These are phyloP conservation scores for Rhizopus stolonifer DNA, from an alignment of 371 early-diverging fungal genomes.

Conservation along the genomic window DNA sequence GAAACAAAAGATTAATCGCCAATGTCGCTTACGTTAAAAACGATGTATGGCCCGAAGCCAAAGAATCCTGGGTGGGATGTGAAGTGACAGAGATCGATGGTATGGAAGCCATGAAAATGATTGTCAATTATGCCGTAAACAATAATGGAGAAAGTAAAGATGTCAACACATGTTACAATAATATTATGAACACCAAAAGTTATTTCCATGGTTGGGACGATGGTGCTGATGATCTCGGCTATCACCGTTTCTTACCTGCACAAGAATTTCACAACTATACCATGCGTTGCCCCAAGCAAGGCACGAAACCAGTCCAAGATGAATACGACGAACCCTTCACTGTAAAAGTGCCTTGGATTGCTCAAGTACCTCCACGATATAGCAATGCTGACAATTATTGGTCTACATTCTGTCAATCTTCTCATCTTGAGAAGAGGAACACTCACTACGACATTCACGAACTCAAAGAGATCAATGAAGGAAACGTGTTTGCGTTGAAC, in stretches of 20 bases:
- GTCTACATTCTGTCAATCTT: constrained; percentile 41
- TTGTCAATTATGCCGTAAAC: constrained; percentile 54
- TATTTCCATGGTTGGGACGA: constrained; percentile 59
- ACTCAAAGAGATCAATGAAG: constrained; percentile 37
- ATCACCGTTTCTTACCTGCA: constrained; percentile 54
- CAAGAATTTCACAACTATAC: constrained; percentile 50
- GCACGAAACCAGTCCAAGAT: constrained; percentile 38
- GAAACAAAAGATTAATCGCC: constrained; percentile 37
- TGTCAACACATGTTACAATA: constrained; percentile 51
- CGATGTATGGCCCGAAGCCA: constrained; percentile 51
- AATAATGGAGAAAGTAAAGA: constrained; percentile 57
- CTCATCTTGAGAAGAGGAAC: constrained; percentile 23
- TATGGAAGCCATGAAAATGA: constrained; percentile 47
- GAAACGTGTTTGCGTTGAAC: constrained; percentile 29
- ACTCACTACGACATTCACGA: constrained; percentile 33
- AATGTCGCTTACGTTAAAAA: constrained; percentile 54
- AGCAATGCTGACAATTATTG: constrained; percentile 41
- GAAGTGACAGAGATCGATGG: constrained; percentile 53
- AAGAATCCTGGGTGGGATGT: constrained; percentile 45
- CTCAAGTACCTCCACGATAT: constrained; percentile 40
- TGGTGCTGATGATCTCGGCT: constrained; percentile 55
- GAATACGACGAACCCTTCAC: constrained; percentile 48
- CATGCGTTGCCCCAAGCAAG: constrained; percentile 42
- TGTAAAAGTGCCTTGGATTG: constrained; percentile 52
- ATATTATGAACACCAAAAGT: constrained; percentile 54